Evolutionary conservation across 495 filamentous ascomycete species (phyloP).

Genomic region (Tuber magnatum): DNA sequence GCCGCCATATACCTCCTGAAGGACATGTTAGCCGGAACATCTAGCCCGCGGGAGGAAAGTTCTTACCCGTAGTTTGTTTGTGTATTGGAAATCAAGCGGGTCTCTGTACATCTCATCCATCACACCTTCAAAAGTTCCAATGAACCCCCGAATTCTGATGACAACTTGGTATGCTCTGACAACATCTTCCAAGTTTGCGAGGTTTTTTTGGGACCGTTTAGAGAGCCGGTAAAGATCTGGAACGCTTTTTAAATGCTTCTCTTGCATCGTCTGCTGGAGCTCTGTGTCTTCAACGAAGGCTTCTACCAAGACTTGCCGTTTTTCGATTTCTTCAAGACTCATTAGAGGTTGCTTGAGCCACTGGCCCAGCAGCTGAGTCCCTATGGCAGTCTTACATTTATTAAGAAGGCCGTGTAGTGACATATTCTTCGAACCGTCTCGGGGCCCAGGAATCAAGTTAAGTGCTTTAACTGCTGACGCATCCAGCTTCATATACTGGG

Average conservation of each 20-base stretch:
- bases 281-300: conserved; percentile 92
- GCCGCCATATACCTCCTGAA: conserved; percentile 62
- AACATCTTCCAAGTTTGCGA: conserved; percentile 90
- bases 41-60: background rate
- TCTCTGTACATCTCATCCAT: conserved; percentile 94
- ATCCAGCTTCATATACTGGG: conserved; percentile 98
- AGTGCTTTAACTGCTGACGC: conserved; percentile 87
- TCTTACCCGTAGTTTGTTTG: conserved; percentile 58
- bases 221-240: conserved; percentile 90
- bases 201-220: conserved; percentile 86
- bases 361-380: conserved; percentile 81
- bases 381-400: conserved; percentile 94
- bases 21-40: conserved; percentile 8
- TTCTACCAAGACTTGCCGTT: conserved; percentile 87
- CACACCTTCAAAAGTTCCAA: conserved; percentile 78
- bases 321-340: conserved; percentile 81
- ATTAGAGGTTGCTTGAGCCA: conserved; percentile 98
- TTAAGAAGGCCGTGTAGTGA: conserved; percentile 89
- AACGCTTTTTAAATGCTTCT: conserved; percentile 88
- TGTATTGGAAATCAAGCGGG: conserved; percentile 80
- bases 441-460: conserved; percentile 92
- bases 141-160: conserved; percentile 82
- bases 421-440: conserved; percentile 96
- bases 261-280: conserved; percentile 92
- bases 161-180: conserved; percentile 91